These are phyloP conservation scores for Closterium sp. DNA, from an alignment of 139 green algal species.

Conservation along the genomic window DNA sequence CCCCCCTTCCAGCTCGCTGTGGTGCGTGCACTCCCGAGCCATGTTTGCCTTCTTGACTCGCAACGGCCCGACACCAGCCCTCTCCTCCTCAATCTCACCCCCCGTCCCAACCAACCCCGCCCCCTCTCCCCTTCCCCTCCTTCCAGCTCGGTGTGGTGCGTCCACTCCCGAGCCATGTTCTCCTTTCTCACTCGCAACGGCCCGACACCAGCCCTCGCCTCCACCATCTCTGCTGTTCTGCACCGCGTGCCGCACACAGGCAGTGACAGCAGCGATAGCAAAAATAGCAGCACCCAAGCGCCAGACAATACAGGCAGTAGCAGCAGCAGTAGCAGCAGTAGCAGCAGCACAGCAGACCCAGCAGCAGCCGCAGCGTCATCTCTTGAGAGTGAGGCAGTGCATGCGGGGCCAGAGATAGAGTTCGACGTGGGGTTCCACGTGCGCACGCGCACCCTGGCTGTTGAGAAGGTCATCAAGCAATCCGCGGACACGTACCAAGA, in stretches of 20 bases:
- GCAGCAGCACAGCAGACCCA: background rate
- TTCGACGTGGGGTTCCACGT: conserved; percentile 21
- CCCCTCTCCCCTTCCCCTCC: background rate
- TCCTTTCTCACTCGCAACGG: background rate
- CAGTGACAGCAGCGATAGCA: background rate
- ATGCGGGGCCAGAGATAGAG: background rate
- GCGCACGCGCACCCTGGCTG: background rate
- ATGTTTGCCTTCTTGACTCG: background rate
- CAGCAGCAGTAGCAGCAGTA: background rate
- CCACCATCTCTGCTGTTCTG: background rate
- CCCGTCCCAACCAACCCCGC: background rate
- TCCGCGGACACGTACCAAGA: background rate
- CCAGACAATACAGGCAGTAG: background rate
- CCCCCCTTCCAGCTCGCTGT: background rate
- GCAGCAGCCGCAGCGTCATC: background rate
- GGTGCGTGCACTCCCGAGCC: background rate
- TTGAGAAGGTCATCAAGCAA: background rate
- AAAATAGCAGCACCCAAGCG: background rate
- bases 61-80: too few species aligned
- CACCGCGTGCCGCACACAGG: background rate
- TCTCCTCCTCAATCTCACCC: too few species aligned
- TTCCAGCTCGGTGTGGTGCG: background rate
- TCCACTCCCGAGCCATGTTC: background rate
- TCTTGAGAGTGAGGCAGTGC: background rate
- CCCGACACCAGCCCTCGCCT: background rate